Evolutionary conservation across 345 rosid genomes (phyloP), one percentile per base, ranked within the genome.

Genomic region (Populus alba): DNA sequence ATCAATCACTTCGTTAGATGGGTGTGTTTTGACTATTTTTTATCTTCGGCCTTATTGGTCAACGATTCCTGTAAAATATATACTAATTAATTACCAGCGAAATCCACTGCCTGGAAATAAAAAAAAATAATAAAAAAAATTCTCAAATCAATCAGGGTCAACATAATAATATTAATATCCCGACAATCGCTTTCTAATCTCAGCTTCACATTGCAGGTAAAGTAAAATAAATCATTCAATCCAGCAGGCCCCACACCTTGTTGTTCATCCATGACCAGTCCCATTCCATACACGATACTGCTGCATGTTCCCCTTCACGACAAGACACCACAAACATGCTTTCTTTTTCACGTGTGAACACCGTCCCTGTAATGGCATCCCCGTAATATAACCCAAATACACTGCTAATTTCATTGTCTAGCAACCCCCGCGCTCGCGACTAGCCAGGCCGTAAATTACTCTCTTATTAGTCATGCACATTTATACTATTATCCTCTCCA

Each of bases 251-350:
- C 77, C 39, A 74, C 59, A 13, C 57, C 7, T 27, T 22, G 76
- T 33, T 74, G 76, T 70, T 66, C n/a, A 68, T 61, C 76, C 70
- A 33, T 66, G 81, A 75, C 75, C 5, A 17, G 71, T 75, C 71
- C 75, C 29, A 27, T 47, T 71, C 69, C 23, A 53, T 8, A 8
- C 63, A 8, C 57, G 59, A 53, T 1, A 6, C 37, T 33, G 37
- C 59, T 2, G 7, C 23, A 7, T 18, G 59, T 53, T 53, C 22
- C 59, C 59, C 59, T 6, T 39, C 0, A 20, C 59, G n/a, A 53
- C 59, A 6, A 18, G 18, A 45, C 68, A 37, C 15, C 66, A 38
- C 17, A 0, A 8, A 31, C 68, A 35, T 23, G 78, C 49, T 13
- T 29, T 25, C 39, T 68, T 53, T 33, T 33, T 33, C 37, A 33